Evolutionary conservation across 169 alveolate species (phyloP).

Genomic region (Plasmodium cynomolgi): DNA sequence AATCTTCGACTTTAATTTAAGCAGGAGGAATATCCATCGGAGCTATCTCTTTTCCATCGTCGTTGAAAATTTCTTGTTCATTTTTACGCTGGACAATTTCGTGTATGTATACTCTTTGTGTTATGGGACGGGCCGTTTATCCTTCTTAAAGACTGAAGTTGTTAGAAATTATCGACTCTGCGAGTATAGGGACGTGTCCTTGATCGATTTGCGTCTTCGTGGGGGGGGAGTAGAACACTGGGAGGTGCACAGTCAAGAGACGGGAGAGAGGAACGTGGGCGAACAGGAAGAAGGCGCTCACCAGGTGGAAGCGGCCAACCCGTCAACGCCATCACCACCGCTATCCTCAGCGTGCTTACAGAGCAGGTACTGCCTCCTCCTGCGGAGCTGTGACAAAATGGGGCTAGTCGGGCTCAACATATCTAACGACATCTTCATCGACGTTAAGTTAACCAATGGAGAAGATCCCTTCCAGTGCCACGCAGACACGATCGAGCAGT

Average conservation of each 20-base stretch:
- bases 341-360: neutral
- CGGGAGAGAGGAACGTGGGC: neutral
- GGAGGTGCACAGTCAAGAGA: neutral
- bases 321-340: no score
- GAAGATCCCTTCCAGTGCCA: neutral
- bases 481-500: neutral
- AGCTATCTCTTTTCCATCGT: neutral
- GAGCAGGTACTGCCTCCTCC: conserved; percentile 16
- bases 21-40: neutral
- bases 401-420: conserved; percentile 9
- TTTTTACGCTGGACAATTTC: conserved; percentile 24
- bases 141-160: neutral
- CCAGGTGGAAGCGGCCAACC: neutral
- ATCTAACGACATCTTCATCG: neutral
- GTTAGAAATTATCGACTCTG: neutral
- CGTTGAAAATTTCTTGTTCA: conserved; percentile 4
- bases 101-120: neutral
- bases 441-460: neutral
- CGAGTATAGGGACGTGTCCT: neutral
- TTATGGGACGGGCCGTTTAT: neutral
- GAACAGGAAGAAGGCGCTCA: neutral
- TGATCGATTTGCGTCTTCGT: neutral
- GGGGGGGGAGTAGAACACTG: neutral
- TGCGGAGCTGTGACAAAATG: neutral
- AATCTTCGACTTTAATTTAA: conserved; percentile 14